Percentiles rank a stretch among this genome's conserved stretches.
Evolutionary conservation across 805 yeast species (phyloP).

Genomic region (Candida insectalens): DNA sequence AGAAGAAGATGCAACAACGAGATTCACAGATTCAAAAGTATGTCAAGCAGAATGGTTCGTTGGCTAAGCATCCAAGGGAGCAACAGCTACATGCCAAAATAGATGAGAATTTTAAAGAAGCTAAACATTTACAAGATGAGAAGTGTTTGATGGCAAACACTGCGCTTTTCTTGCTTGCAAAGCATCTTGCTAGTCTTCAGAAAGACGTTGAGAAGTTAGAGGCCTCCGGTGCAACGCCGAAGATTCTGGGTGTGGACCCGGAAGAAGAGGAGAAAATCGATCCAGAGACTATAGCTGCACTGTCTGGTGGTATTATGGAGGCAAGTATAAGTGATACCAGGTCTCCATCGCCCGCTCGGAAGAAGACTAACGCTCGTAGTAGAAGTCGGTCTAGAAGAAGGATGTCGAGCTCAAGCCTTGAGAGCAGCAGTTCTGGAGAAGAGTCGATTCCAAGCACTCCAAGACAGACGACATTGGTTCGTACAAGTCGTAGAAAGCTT

Average conservation of each 20-base stretch:
- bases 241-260: slow-evolving; percentile 21
- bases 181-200: slow-evolving; percentile 66
- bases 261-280: slow-evolving; percentile 4
- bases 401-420: neutral
- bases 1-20: slow-evolving; percentile 55
- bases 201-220: slow-evolving; percentile 69
- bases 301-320: slow-evolving; percentile 8
- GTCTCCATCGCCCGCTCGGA: neutral
- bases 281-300: slow-evolving; percentile 7
- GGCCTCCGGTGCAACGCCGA: slow-evolving; percentile 51
- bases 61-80: slow-evolving; percentile 77
- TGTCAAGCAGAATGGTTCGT: slow-evolving; percentile 74
- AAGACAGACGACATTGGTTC: neutral
- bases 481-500: slow-evolving; percentile 4
- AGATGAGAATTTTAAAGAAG: slow-evolving; percentile 53
- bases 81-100: slow-evolving; percentile 54
- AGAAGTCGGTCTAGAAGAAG: neutral
- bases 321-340: slow-evolving; percentile 6
- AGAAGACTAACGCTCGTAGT: neutral
- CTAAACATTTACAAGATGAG: slow-evolving; percentile 59
- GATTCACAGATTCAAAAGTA: slow-evolving; percentile 79
- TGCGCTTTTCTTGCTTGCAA: slow-evolving; percentile 65
- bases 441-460: neutral
- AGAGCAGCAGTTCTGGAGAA: slow-evolving; percentile 1
- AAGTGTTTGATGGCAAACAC: slow-evolving; percentile 77